Evolutionary conservation across 2,329 filamentous ascomycete species (phyloP), one percentile per base, ranked within the genome.

Genomic region (Penicillium thymicola): DNA sequence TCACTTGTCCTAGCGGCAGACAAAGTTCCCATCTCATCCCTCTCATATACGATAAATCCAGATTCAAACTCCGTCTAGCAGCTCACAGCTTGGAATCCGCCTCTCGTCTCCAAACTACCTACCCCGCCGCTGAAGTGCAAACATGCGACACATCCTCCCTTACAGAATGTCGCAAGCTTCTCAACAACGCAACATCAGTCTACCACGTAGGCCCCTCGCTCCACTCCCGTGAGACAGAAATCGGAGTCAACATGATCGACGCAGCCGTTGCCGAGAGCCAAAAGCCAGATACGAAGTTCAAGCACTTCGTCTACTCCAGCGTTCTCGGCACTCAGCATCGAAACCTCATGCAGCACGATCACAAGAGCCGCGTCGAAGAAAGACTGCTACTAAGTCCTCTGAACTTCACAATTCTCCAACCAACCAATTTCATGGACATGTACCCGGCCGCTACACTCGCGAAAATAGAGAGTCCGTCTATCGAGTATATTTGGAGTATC

Each of bases 331-430:
- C 40, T 1, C 49, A 51, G 30, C 40, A 44, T 27, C 28, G 40
- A n/a, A 51, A 51, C 23, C 49, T 51, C 18, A 51, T 51, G 18
- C 40, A 51, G 18, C 49, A 51, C 3, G 49, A 51, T 10, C 30
- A 25, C 27, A 51, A 51, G 23, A 25, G 49, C 23, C 49, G 40
- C 9, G 30, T 44, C 7, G 49, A 51, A 43, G 49, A 51, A 25
- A 40, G 49, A 14, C 49, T 51, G 30, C 9, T 43, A 8, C 40
- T 51, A 4, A 51, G 49, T 18, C 38, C 49, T 42, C 9, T 51
- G 14, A 51, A 51, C 40, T 51, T 51, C 40, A 51, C 49, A 11
- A 51, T 51, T 42, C 49, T 51, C 30, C 49, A 51, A 25, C 40
- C 49, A 5, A 51, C 49, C 40, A 51, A 51, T 30, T 43, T 51